These are phyloP conservation scores for Cetradonia linearis DNA, from an alignment of 495 filamentous ascomycete genomes.

Conservation along the genomic window DNA sequence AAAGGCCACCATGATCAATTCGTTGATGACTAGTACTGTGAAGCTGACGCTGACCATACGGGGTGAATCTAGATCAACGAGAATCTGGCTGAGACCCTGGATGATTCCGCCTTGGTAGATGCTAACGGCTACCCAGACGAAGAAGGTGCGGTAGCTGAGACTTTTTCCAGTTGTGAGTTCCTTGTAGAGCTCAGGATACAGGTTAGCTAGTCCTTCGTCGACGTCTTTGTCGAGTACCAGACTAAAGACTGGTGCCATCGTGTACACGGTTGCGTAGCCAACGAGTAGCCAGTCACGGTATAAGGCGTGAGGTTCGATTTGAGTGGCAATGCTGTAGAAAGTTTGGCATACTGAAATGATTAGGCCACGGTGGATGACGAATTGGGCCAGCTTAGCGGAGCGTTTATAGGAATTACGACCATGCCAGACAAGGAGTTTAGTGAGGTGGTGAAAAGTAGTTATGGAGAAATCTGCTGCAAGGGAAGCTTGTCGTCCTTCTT, in stretches of 20 bases:
- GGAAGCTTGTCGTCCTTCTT: constrained; percentile 90
- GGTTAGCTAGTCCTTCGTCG: constrained; percentile 79
- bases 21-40: constrained; percentile 85
- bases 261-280: constrained; percentile 94
- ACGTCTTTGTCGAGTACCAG: constrained; percentile 96
- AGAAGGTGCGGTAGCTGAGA: constrained; percentile 86
- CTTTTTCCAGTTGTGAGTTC: constrained; percentile 78
- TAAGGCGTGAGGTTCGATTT: constrained; percentile 85
- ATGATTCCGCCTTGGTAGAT: constrained; percentile 94
- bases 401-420: constrained; percentile 95
- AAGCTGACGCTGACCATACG: constrained; percentile 86
- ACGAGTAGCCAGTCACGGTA: constrained; percentile 98
- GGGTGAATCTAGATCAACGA: constrained; percentile 58
- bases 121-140: constrained; percentile 90
- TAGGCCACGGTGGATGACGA: constrained; percentile 94
- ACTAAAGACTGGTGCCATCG: constrained; percentile 85
- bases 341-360: constrained; percentile 95
- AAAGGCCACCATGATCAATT: constrained; percentile 91
- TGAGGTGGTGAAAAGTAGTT: constrained; percentile 89
- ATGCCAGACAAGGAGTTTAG: constrained; percentile 96
- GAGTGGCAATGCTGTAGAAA: constrained; percentile 85
- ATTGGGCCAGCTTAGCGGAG: constrained; percentile 89
- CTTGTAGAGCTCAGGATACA: constrained; percentile 96
- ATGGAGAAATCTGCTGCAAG: constrained; percentile 95
- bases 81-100: constrained; percentile 80